Percentiles rank a stretch among this genome's conserved stretches.
These are phyloP conservation scores for Boechera divaricarpa DNA, from an alignment of 345 rosid genomes.

Conservation along the genomic window DNA sequence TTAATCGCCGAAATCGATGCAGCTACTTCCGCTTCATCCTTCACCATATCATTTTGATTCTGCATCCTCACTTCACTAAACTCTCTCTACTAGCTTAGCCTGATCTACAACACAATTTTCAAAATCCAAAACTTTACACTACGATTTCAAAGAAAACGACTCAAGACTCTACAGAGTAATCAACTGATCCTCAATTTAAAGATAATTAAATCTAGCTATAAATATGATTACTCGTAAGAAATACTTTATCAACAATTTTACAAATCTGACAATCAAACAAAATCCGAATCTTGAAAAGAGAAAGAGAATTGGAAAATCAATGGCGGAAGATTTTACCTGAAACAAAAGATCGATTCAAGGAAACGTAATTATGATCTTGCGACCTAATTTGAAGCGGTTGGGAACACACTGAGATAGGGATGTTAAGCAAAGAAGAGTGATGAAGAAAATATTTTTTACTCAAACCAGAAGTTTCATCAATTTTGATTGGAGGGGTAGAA, in stretches of 20 bases:
- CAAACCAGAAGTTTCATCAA: no score
- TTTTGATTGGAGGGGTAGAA: constrained; percentile 33
- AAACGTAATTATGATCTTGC: neutral
- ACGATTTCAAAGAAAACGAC: neutral
- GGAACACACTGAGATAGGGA: neutral
- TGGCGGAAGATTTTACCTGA: constrained; percentile 31
- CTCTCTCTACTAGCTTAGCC: neutral
- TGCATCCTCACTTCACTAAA: constrained; percentile 49
- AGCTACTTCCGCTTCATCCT: constrained; percentile 51
- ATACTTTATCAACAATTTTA: constrained; percentile 3
- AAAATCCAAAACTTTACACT: neutral
- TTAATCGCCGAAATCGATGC: constrained; percentile 44
- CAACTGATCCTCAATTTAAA: constrained; percentile 19
- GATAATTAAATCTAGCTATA: neutral
- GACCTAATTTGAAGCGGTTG: constrained; percentile 33
- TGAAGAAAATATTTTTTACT: constrained; percentile 11
- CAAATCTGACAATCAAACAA: constrained; percentile 16
- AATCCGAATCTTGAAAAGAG: neutral
- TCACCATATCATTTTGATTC: constrained; percentile 52
- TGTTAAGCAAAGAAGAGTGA: neutral
- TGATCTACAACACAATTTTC: neutral
- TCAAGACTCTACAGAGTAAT: constrained; percentile 1
- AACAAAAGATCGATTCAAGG: constrained; percentile 19
- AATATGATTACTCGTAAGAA: neutral
- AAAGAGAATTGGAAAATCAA: constrained; percentile 6